phyloP scores from a whole-genome alignment of 371 early-diverging fungal genomes.

The Mucor saturninus region DNA sequence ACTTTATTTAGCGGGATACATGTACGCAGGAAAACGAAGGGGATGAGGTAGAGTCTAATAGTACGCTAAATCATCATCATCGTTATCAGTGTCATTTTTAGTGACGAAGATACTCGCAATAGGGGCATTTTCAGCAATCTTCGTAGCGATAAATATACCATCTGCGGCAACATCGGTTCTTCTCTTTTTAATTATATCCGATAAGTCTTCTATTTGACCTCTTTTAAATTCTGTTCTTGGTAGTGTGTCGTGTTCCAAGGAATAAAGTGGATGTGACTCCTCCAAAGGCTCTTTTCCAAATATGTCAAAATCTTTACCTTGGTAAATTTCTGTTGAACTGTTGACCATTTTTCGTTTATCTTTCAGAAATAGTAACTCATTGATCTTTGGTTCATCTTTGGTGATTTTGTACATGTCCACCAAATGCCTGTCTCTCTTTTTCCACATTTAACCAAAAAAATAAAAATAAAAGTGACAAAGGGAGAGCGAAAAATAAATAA shows the following conservation, averaged over 20 bases:
- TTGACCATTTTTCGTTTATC: not conserved
- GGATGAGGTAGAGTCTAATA: not conserved
- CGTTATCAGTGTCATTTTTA: not conserved
- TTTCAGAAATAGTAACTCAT: not conserved
- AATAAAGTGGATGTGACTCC: slow-evolving; percentile 9
- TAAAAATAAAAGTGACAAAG: slow-evolving; percentile 4
- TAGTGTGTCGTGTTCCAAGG: slow-evolving; percentile 10
- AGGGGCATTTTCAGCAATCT: slow-evolving; percentile 15
- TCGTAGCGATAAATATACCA: slow-evolving; percentile 9
- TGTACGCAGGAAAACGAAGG: too few species aligned
- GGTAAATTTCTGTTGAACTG: slow-evolving; percentile 8
- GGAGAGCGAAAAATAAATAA: not conserved
- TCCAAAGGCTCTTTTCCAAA: slow-evolving; percentile 4
- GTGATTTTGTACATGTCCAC: slow-evolving; percentile 14
- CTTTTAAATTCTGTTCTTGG: slow-evolving; percentile 1
- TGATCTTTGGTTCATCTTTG: not conserved
- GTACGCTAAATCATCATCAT: slow-evolving; percentile 12
- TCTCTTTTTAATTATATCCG: slow-evolving; percentile 10
- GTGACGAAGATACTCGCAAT: slow-evolving; percentile 6
- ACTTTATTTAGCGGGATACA: too few species aligned
- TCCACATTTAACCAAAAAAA: slow-evolving; percentile 18
- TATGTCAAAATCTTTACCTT: slow-evolving; percentile 24
- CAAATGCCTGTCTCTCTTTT: slow-evolving; percentile 13
- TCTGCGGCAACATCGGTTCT: not conserved
- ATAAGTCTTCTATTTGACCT: not conserved